phyloP scores from a whole-genome alignment of 2,329 filamentous ascomycete genomes.

The Apiospora kogelbergensis region DNA sequence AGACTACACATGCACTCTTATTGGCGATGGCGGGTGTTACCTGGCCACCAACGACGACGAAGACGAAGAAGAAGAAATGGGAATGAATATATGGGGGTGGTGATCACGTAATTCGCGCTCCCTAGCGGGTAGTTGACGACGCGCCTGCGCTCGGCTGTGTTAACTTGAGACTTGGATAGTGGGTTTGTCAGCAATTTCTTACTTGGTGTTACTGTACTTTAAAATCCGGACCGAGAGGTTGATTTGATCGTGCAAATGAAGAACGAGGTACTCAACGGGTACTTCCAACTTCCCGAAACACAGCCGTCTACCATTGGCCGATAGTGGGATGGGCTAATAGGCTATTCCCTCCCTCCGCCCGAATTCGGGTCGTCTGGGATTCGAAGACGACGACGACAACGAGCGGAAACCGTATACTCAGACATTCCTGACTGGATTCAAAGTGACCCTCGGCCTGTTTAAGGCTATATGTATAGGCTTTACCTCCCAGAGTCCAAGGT shows the following conservation, averaged over 20 bases:
- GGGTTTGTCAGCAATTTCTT: slow-evolving; percentile 7
- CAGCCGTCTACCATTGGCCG: background rate
- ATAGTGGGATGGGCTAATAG: background rate
- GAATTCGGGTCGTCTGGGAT: background rate
- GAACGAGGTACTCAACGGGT: background rate
- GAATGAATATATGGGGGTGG: background rate
- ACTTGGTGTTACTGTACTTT: slow-evolving; percentile 1
- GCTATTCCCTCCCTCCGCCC: background rate
- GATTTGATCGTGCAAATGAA: background rate
- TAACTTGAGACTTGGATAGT: slow-evolving; percentile 5
- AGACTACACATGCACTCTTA: too few species aligned
- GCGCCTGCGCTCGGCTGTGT: background rate
- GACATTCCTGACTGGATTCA: background rate
- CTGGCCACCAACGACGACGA: background rate
- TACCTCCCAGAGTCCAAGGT: background rate
- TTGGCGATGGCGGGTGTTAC: background rate
- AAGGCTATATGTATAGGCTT: background rate
- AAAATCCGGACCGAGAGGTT: background rate
- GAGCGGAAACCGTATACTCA: background rate
- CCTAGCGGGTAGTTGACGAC: background rate
- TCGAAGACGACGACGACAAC: background rate
- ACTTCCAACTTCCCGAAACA: background rate
- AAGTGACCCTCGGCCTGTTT: background rate
- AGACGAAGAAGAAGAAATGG: background rate
- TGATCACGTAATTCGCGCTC: slow-evolving; percentile 4